phyloP scores from a whole-genome alignment of 805 yeast genomes.

The Yamadazyma sp. region DNA sequence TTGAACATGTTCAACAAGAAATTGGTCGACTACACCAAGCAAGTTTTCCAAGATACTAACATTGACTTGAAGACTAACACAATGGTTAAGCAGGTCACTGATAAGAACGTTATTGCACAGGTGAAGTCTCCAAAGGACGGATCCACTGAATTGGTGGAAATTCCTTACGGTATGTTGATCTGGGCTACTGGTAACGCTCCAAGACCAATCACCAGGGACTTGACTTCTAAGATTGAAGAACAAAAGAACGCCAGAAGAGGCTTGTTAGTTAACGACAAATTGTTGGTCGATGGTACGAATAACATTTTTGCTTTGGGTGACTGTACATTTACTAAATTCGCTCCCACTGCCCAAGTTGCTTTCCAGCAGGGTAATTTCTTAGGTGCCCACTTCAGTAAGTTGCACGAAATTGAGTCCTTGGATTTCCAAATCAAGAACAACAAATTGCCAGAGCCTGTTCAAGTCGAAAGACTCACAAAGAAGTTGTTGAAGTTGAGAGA shows the following conservation, averaged over 20 bases:
- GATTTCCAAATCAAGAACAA: constrained; percentile 45
- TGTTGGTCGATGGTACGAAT: constrained; percentile 78
- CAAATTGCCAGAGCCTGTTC: constrained; percentile 39
- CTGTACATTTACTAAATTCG: constrained; percentile 86
- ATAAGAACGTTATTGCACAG: constrained; percentile 65
- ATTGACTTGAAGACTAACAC: constrained; percentile 80
- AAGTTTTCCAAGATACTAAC: constrained; percentile 63
- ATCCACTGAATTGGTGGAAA: constrained; percentile 51
- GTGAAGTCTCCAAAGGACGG: constrained; percentile 65
- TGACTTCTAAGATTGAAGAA: constrained; percentile 67
- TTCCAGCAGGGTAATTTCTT: constrained; percentile 88
- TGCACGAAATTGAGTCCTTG: constrained; percentile 60
- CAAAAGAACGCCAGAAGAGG: constrained; percentile 90
- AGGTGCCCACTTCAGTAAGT: constrained; percentile 66
- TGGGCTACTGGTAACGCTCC: constrained; percentile 99
- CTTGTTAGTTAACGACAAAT: constrained; percentile 75
- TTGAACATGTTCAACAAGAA: constrained; percentile 70
- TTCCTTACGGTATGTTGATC: constrained; percentile 90
- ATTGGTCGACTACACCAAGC: constrained; percentile 75
- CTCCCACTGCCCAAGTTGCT: constrained; percentile 98
- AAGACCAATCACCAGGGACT: constrained; percentile 66
- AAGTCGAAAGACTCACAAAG: constrained; percentile 44
- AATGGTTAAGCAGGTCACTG: constrained; percentile 83
- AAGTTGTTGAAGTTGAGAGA: constrained; percentile 44
- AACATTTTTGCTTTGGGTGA: constrained; percentile 92